Base-by-base conservation (phyloP, 352 stramenopile genomes). In the Aphanomyces astaci region DNA sequence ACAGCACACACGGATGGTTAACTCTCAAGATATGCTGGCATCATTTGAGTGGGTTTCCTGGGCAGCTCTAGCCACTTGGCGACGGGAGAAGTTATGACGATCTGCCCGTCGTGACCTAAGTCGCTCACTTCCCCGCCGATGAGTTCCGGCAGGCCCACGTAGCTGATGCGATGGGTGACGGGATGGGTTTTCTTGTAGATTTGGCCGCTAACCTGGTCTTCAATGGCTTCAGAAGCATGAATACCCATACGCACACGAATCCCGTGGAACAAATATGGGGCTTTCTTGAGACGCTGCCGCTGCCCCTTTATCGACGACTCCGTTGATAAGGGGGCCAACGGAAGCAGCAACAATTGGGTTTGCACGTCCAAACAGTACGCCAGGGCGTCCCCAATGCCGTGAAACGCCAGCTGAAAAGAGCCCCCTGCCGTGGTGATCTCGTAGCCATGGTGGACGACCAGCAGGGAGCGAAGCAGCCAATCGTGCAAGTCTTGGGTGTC, bases 161-260 rank as follows among this genome's bases (percentile, higher is more conserved):
- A 89, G 10, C 84, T 53, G 25, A 75, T 81, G 62, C 86, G 86
- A 45, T 80, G 80, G 1, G 82, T 91, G 19, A 91, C 82, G 1
- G 78, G 78, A 51, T 90, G 81, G 10, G 71, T 79, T 48, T 85
- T 76, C 31, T 72, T 81, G 39, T 89, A 75, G 45, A 89, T 73
- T 27, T 77, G 74, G 2, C 82, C 75, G 54, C n/a, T n/a, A n/a
- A n/a, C n/a, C 28, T 77, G 74, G 2, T 83, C 75, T 53, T 88
- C 80, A 5, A 74, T 79, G 53, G 86, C 75, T 17, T 55, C 48
- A 4, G 79, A 77, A 30, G 89, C 82, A 72, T 92, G 83, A 59
- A 90, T 82, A 1, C 83, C 81, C 83, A 92, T 92, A 0, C 83
- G 83, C 7, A 92, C 80, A 24, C 83, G 77, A 15, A 91, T 73